Percentiles rank a stretch among this genome's conserved stretches.
Conservation (phyloP, 1,284 basidiomycete genomes). For the Psilocybe mexicana region DNA sequence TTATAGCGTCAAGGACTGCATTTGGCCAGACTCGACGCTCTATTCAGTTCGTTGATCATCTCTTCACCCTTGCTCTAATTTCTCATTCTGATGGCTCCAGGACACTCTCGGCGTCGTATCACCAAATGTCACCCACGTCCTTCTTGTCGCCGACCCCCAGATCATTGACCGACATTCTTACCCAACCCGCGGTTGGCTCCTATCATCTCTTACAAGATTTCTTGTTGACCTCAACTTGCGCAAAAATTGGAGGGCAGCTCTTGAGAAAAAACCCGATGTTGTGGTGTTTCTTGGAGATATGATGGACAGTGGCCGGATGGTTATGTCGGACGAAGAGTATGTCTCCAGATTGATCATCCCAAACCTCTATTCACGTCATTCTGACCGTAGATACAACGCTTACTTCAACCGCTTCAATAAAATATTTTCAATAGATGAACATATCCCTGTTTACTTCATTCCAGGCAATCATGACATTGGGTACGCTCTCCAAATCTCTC, state of each 20-base stretch:
- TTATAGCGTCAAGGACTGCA: constrained; percentile 48
- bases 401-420: constrained; percentile 69
- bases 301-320: constrained; percentile 77
- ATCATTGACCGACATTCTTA: constrained; percentile 70
- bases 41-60: constrained; percentile 28
- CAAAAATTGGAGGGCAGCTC: constrained; percentile 78
- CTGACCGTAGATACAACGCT: constrained; percentile 50
- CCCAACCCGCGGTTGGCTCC: constrained; percentile 47
- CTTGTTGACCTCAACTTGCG: constrained; percentile 75
- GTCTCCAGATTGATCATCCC: constrained; percentile 28
- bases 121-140: constrained; percentile 48
- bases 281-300: constrained; percentile 89
- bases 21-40: constrained; percentile 55
- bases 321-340: constrained; percentile 69
- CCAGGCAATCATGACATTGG: constrained; percentile 91
- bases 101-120: not conserved
- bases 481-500: constrained; percentile 35
- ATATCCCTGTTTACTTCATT: constrained; percentile 63
- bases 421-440: constrained; percentile 56
- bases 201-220: constrained; percentile 55
- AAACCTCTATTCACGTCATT: not conserved
- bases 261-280: constrained; percentile 63
- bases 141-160: constrained; percentile 83
- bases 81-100: not conserved
- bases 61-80: not conserved